Base-by-base conservation (phyloP, 192 early-diverging fungal species). In the Umbelopsis vinacea region DNA sequence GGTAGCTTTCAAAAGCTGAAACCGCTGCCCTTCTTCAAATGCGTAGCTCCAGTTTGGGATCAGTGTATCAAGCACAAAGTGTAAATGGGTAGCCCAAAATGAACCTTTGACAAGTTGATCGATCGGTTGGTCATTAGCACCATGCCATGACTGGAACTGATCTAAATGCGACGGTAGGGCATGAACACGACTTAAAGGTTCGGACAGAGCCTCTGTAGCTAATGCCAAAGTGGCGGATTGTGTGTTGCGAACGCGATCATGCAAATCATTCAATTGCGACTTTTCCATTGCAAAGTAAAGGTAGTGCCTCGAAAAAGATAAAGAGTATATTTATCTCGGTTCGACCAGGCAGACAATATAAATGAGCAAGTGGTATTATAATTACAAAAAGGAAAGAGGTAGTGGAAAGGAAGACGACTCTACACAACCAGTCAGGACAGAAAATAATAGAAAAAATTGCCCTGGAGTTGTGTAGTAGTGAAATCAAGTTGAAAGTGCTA, bases 211-310 rank as follows among this genome's bases (percentile, higher is more conserved):
- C 14, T 37, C 1, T 12, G 35, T 63, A n/a, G 57, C 57, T 19
- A 35, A 38, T 6, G 57, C 33, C 2, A 63, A 26, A 11, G 57
- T 63, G 33, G 57, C 57, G 17, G 57, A 29, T 12, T 63, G 29
- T 19, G 57, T 19, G 19, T 35, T 63, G 57, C 57, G 19, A 35
- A 63, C 33, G 15, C 15, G 24, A 35, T 19, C n/a, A 38, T 63
- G 57, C 33, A 63, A 33, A 29, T 15, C 33, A 35, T 63, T 12
- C 57, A 63, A 63, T 19, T 63, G 57, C 17, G 29, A 19, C 57
- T 63, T 63, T 37, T 63, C 57, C 57, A 63, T 63, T 63, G 33
- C 26, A 37, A n/a, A n/a, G n/a, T n/a, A 11, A 60, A 57, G 11
- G 33, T 3, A 33, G 55, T 8, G 17, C 3, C 26, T 63, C 17